phyloP scores from a whole-genome alignment of 371 early-diverging fungal species.

The Rhizomucor pusillus region DNA sequence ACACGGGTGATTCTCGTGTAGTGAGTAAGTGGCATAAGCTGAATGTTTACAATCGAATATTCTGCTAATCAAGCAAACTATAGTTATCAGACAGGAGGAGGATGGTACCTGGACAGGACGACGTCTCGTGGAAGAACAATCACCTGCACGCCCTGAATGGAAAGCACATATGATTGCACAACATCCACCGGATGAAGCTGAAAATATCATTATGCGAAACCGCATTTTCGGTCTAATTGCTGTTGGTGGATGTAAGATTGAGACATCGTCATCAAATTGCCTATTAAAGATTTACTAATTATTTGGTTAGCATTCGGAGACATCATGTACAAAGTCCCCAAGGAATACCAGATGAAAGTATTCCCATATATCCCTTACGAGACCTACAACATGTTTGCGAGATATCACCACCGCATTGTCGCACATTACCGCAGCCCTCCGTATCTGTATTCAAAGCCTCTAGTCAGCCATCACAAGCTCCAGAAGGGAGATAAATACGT shows the following conservation, averaged over 20 bases:
- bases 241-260: conserved; percentile 46
- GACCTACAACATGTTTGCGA: conserved; percentile 60
- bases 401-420: conserved; percentile 63
- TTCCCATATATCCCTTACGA: conserved; percentile 48
- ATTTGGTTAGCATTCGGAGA: conserved; percentile 77
- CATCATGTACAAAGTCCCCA: conserved; percentile 78
- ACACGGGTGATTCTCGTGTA: conserved; percentile 75
- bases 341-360: conserved; percentile 58
- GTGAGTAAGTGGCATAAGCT: conserved; percentile 47
- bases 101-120: conserved; percentile 46
- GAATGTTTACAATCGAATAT: too few species aligned
- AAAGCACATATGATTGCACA: conserved; percentile 38
- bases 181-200: conserved; percentile 40
- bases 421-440: conserved; percentile 83
- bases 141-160: conserved; percentile 45
- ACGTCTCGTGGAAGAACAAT: conserved; percentile 48
- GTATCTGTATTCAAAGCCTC: conserved; percentile 90
- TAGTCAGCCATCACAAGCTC: conserved; percentile 68
- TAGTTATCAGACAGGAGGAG: conserved; percentile 45
- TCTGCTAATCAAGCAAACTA: too few species aligned
- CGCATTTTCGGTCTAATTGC: conserved; percentile 52
- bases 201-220: conserved; percentile 33
- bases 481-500: conserved; percentile 73
- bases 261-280: too few species aligned
- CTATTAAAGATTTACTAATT: conserved; percentile 22